Evolutionary conservation across 441 rosid genomes (phyloP).

Genomic region (Eruca vesicaria): DNA sequence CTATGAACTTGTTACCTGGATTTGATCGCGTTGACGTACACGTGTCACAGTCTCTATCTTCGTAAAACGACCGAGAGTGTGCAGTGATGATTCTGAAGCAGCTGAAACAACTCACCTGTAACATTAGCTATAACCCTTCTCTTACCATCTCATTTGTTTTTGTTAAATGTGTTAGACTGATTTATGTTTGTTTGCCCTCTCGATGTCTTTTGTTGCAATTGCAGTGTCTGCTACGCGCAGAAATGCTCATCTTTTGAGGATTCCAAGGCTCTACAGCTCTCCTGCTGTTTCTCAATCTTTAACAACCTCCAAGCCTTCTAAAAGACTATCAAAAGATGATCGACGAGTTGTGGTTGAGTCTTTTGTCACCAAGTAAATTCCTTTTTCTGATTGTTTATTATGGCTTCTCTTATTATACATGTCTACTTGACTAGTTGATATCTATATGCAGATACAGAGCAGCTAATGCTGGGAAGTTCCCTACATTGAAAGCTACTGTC

Average conservation of each 20-base stretch:
- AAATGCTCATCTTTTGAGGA: slow-evolving; percentile 27
- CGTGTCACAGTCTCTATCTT: neutral
- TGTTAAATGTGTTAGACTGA: neutral
- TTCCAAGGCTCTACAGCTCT: slow-evolving; percentile 45
- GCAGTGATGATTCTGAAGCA: slow-evolving; percentile 23
- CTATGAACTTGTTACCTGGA: slow-evolving; percentile 1
- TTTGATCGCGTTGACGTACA: slow-evolving; percentile 1
- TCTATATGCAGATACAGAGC: slow-evolving; percentile 28
- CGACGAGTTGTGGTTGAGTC: slow-evolving; percentile 49
- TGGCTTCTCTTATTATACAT: neutral
- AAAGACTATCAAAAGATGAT: slow-evolving; percentile 45
- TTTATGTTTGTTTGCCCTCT: neutral
- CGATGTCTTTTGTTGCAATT: too few relatives aligned
- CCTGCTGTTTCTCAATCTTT: slow-evolving; percentile 44
- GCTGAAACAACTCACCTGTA: slow-evolving; percentile 24
- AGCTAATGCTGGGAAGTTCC: slow-evolving; percentile 32
- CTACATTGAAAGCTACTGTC: neutral
- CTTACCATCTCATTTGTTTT: neutral
- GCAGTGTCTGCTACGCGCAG: slow-evolving; percentile 31
- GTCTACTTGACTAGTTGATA: neutral
- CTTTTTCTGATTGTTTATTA: neutral
- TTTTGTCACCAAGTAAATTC: slow-evolving; percentile 46
- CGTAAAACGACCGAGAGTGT: neutral
- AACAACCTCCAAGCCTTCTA: slow-evolving; percentile 30
- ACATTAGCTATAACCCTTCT: neutral